Base-by-base conservation (phyloP, 2,329 filamentous ascomycete genomes). In the Lithohypha guttulata region DNA sequence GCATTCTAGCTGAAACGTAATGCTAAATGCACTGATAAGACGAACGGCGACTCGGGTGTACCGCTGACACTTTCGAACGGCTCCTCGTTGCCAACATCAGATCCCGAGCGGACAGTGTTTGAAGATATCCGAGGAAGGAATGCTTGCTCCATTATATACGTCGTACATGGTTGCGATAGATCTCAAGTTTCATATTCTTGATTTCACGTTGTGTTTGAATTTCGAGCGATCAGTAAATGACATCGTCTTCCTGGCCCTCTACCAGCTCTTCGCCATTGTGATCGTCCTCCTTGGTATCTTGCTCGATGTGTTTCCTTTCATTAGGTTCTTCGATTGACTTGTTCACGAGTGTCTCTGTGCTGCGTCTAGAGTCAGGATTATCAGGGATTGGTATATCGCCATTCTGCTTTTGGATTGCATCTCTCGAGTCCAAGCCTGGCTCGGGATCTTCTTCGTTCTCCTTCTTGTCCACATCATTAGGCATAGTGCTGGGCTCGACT, bases 181-280 rank as follows among this genome's bases (percentile, higher is more conserved):
- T n/a, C n/a, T n/a, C n/a, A n/a, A n/a, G n/a, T n/a, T n/a, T n/a
- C n/a, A n/a, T n/a, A n/a, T n/a, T n/a, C n/a, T n/a, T n/a, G n/a
- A n/a, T n/a, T n/a, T n/a, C n/a, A n/a, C n/a, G n/a, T n/a, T n/a
- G n/a, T n/a, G n/a, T n/a, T n/a, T n/a, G n/a, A n/a, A n/a, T n/a
- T n/a, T n/a, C n/a, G n/a, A 5, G 26, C 4, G 15, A 6, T 28
- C 26, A 94, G 65, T 94, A 94, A 43, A 93, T 89, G 38, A 94
- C 84, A 51, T 81, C 86, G 54, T 94, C 86, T 64, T 95, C 86
- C 44, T 85, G 84, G 39, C 81, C 83, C 59, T 85, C 82, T 39
- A 91, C 77, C 49, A 93, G 70, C 41, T 89, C 79, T 53, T 87
- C 83, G 38, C 77, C 81, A 35, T 73, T 71, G 46, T 85, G 78